Evolutionary conservation across 768 basidiomycete species (phyloP), one percentile per base, ranked within the genome.

Genomic region (Lactifluus echinatus): DNA sequence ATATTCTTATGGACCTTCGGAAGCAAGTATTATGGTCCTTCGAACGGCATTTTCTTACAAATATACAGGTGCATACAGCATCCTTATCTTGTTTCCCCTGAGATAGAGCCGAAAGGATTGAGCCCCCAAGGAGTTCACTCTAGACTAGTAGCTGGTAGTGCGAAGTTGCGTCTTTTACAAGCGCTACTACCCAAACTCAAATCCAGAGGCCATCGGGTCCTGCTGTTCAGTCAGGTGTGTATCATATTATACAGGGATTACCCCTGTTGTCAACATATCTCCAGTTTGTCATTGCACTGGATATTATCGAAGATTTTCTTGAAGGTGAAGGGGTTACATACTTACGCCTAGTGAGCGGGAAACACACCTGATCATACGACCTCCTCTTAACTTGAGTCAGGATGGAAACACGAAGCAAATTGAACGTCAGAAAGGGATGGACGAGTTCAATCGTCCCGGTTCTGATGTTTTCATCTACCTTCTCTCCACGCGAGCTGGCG

Each of bases 391-490:
- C 12, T 21, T 8, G 21, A 21, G 24, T 1, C 64, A 95, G 89
- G 95, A 98, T 67, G 96, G 96, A 11, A 84, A 81, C 59, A 93
- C 93, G 3, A 88, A 88, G 68, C 84, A 89, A 64, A 75, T 76
- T 4, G 80, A 82, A n/a, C 80, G 96, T 23, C 96, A 99, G 69
- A 91, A 90, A 68, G 84, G 83, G 47, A 96, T 99, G 84, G 96
- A 99, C 63, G 84, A 85, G 60, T 99, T 89, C 76, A 97, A 99
- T 70, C 84, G 81, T 37, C 84, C 85, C 4, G 80, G 79, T 34
- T 97, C 94, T 1, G 90, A 94, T 48, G 72, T 86, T 53, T 95
- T 94, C 70, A 84, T 98, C 60, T 99, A 92, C 70, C 74, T 99
- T 2, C 76, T 99, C 39, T 88, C 91, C 4, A 91, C 94, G 34